phyloP scores from a whole-genome alignment of 352 stramenopile species.

The Elongisporangium undulatum region DNA sequence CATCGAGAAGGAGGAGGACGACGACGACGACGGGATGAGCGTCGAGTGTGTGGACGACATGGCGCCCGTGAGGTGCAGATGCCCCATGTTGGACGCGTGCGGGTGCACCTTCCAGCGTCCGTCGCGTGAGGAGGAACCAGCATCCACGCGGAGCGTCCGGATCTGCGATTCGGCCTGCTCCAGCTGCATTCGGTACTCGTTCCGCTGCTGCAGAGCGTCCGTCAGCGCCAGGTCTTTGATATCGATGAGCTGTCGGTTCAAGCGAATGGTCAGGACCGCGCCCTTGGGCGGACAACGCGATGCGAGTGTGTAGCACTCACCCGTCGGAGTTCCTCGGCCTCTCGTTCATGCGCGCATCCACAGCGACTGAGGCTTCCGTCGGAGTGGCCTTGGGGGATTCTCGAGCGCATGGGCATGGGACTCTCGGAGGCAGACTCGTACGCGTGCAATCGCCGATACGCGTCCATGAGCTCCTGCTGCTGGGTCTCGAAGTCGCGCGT shows the following conservation, averaged over 20 bases:
- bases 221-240: slow-evolving; percentile 54
- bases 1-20: slow-evolving; percentile 15
- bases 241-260: slow-evolving; percentile 29
- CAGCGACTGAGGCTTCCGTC: not conserved
- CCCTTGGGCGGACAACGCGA: too few species aligned
- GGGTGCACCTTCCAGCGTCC: slow-evolving; percentile 7
- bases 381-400: not conserved
- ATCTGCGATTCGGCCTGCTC: slow-evolving; percentile 38
- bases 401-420: not conserved
- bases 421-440: slow-evolving; percentile 16
- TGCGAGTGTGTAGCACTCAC: too few species aligned
- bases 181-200: slow-evolving; percentile 41
- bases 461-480: slow-evolving; percentile 41
- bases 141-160: slow-evolving; percentile 19
- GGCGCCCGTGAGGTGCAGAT: slow-evolving; percentile 7
- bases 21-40: not conserved
- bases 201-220: slow-evolving; percentile 54
- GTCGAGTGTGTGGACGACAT: slow-evolving; percentile 16
- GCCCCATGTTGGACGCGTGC: slow-evolving; percentile 8
- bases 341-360: slow-evolving; percentile 4
- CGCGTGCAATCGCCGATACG: slow-evolving; percentile 54
- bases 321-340: slow-evolving; percentile 5
- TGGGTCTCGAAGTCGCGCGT: slow-evolving; percentile 52
- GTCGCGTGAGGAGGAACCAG: not conserved
- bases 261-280: too few species aligned